Base-by-base conservation (phyloP, 164 flowering plant genomes). In the Piper longum region DNA sequence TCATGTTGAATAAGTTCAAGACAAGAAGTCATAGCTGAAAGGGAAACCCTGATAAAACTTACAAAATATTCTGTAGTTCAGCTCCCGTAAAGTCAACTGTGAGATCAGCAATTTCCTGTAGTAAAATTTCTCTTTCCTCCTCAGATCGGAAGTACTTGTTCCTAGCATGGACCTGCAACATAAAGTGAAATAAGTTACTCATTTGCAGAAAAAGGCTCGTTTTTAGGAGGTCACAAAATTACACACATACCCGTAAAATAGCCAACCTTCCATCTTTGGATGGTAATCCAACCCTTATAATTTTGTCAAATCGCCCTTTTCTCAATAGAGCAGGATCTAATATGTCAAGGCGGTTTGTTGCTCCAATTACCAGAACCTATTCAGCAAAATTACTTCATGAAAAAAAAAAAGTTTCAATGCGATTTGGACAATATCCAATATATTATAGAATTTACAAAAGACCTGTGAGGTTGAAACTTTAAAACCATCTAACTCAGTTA, bases 401-500 rank as follows among this genome's bases (percentile, higher is more conserved):
- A 19, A 55, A 13, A 19, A 51, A 41, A 56, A 11, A 62, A 45
- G 12, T 3, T 48, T 48, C 4, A 5, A 48, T 48, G 3, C 7
- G 11, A 9, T 48, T 9, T 48, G 0, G 57, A 41, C 6, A 13
- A 7, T 48, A 43, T 7, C 7, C 17, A 55, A 63, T 52, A 26
- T 1, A 41, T 45, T 41, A 42, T 40, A 52, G 18, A 62, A 43
- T 13, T 57, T 43, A 14, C 62, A 56, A 57, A 72, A 66, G 57
- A 88, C 98, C 84, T 93, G 95, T 67, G 91, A 73, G 59, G 97
- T 85, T 72, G 86, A 82, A 69, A 80, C 95, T 77, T 84, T 90
- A 70, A 93, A 93, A 56, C 98, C 98, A 83, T 93, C 98, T 97
- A 93, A 77, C 78, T 93, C 98, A 16, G 97, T 93, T 61, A 93